phyloP scores from a whole-genome alignment of 1,284 basidiomycete genomes.

The Malassezia equina region DNA sequence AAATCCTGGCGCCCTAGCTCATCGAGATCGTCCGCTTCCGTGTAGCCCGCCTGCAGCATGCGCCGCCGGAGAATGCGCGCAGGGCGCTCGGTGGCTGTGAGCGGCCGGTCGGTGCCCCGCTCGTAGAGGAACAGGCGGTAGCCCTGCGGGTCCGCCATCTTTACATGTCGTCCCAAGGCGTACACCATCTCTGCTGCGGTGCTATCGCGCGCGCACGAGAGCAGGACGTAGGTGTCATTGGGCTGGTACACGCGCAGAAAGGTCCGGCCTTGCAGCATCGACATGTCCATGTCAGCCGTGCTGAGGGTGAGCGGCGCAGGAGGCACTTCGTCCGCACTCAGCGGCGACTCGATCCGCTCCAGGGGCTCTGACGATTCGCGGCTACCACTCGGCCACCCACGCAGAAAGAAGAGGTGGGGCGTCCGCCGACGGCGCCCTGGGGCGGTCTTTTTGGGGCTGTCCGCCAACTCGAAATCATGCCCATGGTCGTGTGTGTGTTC shows the following conservation, averaged over 20 bases:
- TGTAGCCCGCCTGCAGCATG: constrained; percentile 83
- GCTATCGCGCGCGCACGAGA: constrained; percentile 58
- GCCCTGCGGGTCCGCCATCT: constrained; percentile 22
- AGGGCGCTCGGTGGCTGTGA: constrained; percentile 64
- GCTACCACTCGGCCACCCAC: background rate
- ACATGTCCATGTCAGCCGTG: background rate
- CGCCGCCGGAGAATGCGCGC: constrained; percentile 73
- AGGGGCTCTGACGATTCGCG: background rate
- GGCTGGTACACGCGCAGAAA: constrained; percentile 66
- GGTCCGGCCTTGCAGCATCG: constrained; percentile 35
- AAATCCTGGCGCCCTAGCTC: constrained; percentile 72
- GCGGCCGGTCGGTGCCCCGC: constrained; percentile 42
- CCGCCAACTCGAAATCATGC: background rate
- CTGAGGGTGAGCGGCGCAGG: background rate
- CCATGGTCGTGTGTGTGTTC: background rate
- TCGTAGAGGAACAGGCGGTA: constrained; percentile 44
- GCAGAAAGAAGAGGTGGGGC: background rate
- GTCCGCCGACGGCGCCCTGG: background rate
- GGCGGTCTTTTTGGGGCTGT: background rate
- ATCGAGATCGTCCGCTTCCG: constrained; percentile 67
- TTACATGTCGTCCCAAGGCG: constrained; percentile 24
- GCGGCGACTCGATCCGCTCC: background rate
- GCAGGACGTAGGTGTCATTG: constrained; percentile 64
- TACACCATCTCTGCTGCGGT: constrained; percentile 59
- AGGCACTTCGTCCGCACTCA: background rate